These are phyloP conservation scores for Aspergillus quadricinctus DNA, from an alignment of 2,329 filamentous ascomycete species.

Conservation along the genomic window DNA sequence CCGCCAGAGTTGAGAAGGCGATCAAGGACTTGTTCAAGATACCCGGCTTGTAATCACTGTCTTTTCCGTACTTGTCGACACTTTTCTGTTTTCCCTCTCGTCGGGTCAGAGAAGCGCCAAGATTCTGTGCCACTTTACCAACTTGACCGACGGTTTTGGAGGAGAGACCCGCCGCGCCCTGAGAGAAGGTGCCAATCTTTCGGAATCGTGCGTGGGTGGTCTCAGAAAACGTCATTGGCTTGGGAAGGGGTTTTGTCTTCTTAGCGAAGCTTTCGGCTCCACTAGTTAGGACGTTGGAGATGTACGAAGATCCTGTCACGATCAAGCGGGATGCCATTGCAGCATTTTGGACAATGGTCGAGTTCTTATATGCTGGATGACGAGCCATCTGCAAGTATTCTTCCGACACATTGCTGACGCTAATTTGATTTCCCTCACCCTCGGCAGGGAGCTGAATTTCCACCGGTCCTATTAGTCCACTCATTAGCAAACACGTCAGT, in stretches of 20 bases:
- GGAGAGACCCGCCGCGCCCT: conserved; percentile 71
- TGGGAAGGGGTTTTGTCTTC: conserved; percentile 70
- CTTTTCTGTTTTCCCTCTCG: conserved; percentile 54
- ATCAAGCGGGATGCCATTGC: conserved; percentile 85
- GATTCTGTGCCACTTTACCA: conserved; percentile 78
- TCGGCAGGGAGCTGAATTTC: conserved; percentile 46
- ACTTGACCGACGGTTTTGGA: conserved; percentile 84
- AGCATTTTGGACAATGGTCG: conserved; percentile 79
- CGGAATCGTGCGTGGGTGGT: conserved; percentile 80
- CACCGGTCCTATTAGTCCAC: conserved; percentile 40
- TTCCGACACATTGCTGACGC: conserved; percentile 45
- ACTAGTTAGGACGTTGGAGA: conserved; percentile 71
- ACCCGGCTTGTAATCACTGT: conserved; percentile 74
- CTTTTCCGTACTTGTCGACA: conserved; percentile 64
- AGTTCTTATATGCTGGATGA: conserved; percentile 89
- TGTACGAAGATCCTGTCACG: conserved; percentile 76
- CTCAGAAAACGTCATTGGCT: conserved; percentile 83
- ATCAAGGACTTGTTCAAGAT: conserved; percentile 94
- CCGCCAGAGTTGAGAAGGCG: conserved; percentile 89
- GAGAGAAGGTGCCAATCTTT: conserved; percentile 83
- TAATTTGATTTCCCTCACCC: conserved; percentile 45
- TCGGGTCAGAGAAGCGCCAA: conserved; percentile 72
- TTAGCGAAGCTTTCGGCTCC: conserved; percentile 77
- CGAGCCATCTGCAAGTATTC: conserved; percentile 69
- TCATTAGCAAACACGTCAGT: conserved; percentile 1